These are phyloP conservation scores for Trebouxia sp. DNA, from an alignment of 139 green algal species.

Conservation along the genomic window DNA sequence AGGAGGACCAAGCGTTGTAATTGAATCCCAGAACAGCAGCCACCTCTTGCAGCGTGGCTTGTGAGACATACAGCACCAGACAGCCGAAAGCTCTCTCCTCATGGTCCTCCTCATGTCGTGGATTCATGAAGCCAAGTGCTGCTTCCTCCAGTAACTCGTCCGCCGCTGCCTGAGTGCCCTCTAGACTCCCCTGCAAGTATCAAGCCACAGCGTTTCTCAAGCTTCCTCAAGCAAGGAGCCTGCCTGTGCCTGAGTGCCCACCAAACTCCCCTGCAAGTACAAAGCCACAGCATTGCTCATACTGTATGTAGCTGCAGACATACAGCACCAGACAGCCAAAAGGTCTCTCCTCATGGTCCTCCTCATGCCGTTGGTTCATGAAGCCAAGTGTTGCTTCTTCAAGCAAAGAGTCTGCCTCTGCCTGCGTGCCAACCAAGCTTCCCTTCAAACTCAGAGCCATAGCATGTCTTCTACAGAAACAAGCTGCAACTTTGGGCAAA, in stretches of 20 bases:
- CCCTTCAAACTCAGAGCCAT: not conserved
- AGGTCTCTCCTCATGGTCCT: not conserved
- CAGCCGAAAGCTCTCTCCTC: not conserved
- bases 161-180: not conserved
- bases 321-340: not conserved
- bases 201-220: not conserved
- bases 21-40: not conserved
- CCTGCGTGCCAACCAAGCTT: too few relatives aligned
- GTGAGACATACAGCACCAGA: not conserved
- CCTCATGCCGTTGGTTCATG: not conserved
- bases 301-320: not conserved
- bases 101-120: not conserved
- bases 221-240: not conserved
- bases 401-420: too few relatives aligned
- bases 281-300: not conserved
- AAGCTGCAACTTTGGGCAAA: too few relatives aligned
- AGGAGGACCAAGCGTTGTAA: not conserved
- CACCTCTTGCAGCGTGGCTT: not conserved
- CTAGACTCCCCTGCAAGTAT: not conserved
- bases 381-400: not conserved
- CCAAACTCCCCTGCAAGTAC: not conserved
- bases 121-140: not conserved
- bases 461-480: not conserved
- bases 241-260: not conserved
- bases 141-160: slow-evolving; percentile 3